Percentiles rank a stretch among this genome's conserved stretches.
These are phyloP conservation scores for Epichloe hybrida DNA, from an alignment of 2,329 filamentous ascomycete genomes.

Conservation along the genomic window DNA sequence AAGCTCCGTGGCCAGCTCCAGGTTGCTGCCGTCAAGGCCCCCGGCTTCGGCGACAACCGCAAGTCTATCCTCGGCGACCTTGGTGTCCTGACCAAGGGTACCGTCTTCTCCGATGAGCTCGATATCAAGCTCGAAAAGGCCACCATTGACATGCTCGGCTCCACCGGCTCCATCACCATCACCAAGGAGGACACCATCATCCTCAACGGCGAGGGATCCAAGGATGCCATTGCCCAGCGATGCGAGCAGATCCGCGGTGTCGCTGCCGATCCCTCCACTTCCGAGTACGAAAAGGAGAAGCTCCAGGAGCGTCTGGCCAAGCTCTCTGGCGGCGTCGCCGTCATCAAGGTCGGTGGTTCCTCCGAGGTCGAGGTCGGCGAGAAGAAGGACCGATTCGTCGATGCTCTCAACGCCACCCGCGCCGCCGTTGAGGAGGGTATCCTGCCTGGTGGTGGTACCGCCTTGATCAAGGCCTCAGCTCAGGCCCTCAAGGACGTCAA, in stretches of 20 bases:
- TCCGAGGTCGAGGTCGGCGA: constrained; percentile 98
- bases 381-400: constrained; percentile 99
- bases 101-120: constrained; percentile 95
- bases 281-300: constrained; percentile 99
- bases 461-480: constrained; percentile 89
- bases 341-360: constrained; percentile 96
- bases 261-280: constrained; percentile 85
- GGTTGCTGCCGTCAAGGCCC: constrained; percentile 92
- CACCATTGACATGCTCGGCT: constrained; percentile 88
- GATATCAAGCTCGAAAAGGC: constrained; percentile 99
- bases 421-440: constrained; percentile 99
- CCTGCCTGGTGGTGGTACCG: constrained; percentile 94
- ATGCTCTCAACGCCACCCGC: constrained; percentile 94
- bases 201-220: constrained; percentile 90
- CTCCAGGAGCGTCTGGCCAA: constrained; percentile 98
- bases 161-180: constrained; percentile 96
- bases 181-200: constrained; percentile 99
- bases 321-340: constrained; percentile 95
- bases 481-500: constrained; percentile 77
- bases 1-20: constrained; percentile 99
- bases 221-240: constrained; percentile 84
- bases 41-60: constrained; percentile 98
- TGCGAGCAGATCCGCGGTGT: constrained; percentile 99
- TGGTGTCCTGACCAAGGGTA: constrained; percentile 88
- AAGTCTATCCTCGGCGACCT: constrained; percentile 98